Conservation (phyloP, 306 rosid genomes). For the Vigna hirtella region DNA sequence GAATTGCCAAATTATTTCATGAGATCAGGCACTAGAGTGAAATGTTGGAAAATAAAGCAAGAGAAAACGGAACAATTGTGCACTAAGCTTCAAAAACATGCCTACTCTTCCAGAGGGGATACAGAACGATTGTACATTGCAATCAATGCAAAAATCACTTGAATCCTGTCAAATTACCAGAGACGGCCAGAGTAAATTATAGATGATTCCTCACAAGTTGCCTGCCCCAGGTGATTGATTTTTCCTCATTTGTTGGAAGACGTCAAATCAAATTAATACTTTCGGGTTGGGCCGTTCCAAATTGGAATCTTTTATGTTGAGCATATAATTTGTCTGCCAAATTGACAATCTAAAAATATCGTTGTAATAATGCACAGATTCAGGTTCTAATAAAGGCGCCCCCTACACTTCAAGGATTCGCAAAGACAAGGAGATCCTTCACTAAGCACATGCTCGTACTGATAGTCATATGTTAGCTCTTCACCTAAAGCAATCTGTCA, state of each 20-base stretch:
- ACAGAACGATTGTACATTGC: neutral
- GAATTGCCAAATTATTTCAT: conserved; percentile 32
- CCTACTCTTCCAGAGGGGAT: conserved; percentile 37
- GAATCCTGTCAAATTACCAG: conserved; percentile 31
- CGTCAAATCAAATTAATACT: conserved; percentile 20
- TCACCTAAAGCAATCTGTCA: conserved; percentile 90
- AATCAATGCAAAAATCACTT: conserved; percentile 27
- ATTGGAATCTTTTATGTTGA: conserved; percentile 16
- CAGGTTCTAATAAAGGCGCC: conserved; percentile 59
- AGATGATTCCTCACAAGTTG: conserved; percentile 20
- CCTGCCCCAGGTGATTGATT: conserved; percentile 31
- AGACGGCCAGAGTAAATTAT: neutral
- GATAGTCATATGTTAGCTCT: conserved; percentile 78
- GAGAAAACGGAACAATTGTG: conserved; percentile 23
- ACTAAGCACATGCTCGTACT: conserved; percentile 61
- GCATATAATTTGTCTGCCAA: conserved; percentile 33
- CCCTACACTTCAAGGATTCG: conserved; percentile 68
- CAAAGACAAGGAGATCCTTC: conserved; percentile 79
- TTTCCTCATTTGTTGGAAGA: conserved; percentile 20
- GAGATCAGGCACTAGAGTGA: conserved; percentile 34
- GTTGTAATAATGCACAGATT: conserved; percentile 22
- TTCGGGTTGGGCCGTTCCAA: conserved; percentile 10
- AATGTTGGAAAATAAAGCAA: conserved; percentile 10
- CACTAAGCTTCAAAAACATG: conserved; percentile 41
- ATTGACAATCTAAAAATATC: conserved; percentile 38